A percentile compares a stretch with the other conserved stretches of the same genome.
These are phyloP conservation scores for Kwoniella pini DNA, from an alignment of 768 basidiomycete genomes.

Conservation along the genomic window DNA sequence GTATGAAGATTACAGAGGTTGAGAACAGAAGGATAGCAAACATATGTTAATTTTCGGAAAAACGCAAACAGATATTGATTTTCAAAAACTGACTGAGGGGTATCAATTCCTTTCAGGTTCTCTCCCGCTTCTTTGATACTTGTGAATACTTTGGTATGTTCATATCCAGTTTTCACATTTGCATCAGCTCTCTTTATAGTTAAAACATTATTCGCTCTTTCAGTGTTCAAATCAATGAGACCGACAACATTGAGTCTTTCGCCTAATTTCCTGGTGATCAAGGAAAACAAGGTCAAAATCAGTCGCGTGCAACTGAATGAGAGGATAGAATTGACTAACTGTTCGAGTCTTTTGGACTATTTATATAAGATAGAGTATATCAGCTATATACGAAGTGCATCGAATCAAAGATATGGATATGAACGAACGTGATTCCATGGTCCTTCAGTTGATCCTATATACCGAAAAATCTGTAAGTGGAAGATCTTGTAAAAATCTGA, in stretches of 20 bases:
- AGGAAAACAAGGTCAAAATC: not conserved
- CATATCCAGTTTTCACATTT: conserved; percentile 84
- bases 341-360: conserved; percentile 32
- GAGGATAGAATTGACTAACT: conserved; percentile 6
- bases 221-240: conserved; percentile 80
- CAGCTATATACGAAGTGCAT: not conserved
- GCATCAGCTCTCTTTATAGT: conserved; percentile 76
- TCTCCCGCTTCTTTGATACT: conserved; percentile 26
- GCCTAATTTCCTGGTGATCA: conserved; percentile 86
- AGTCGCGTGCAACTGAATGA: not conserved
- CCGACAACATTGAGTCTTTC: conserved; percentile 91
- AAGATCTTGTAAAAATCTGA: not conserved
- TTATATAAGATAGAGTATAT: conserved; percentile 17
- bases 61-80: no score
- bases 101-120: conserved; percentile 13
- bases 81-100: conserved; percentile 24
- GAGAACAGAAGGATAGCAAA: no score
- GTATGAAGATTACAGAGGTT: no score
- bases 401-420: not conserved
- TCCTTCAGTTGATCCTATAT: conserved; percentile 31
- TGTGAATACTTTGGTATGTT: conserved; percentile 61
- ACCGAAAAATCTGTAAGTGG: not conserved
- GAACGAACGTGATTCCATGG: conserved; percentile 34
- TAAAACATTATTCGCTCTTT: conserved; percentile 75
- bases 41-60: no score